Evolutionary conservation across 1,284 basidiomycete species (phyloP), one percentile per base, ranked within the genome.

Genomic region (Bjerkandera adusta): DNA sequence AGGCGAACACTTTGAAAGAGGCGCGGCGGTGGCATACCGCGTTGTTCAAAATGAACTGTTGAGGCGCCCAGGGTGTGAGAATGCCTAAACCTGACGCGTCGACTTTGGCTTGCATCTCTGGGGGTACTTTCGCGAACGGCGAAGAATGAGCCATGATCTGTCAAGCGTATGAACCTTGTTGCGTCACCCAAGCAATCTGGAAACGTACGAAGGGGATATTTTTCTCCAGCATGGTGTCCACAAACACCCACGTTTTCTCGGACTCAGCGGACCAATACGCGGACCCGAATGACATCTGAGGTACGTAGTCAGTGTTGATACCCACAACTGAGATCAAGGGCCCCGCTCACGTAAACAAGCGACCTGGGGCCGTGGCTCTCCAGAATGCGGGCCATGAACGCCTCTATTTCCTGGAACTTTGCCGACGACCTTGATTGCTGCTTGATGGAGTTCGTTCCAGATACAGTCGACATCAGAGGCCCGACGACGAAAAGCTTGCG

Each of bases 221-320:
- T 29, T 34, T 43, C 16, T 51, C 45, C 3, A 51, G 21, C 5
- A 51, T 5, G 13, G 48, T 41, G 34, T 47, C 49, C 12, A 51
- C 10, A 33, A 51, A 44, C 4, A 36, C 18, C 37, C 38, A 46
- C n/a, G 44, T 15, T 26, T 44, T 51, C 38, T 47, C 45, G 2
- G 44, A 18, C n/a, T 51, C 16, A 4, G 24, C 8, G 3, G 49
- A 34, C 49, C 49, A 51, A 24, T 47, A 43, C 2, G 43, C 7
- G 11, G 49, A 43, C 12, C 49, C 49, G 24, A 51, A 51, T 3
- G 49, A 51, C 18, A 51, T 44, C 49, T 51, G 24, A 7, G 25
- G 10, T 16, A 6, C 26, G 29, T 44, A 2, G 4, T 12, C 8
- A 24, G 35, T 6, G 13, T 32, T 15, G 6, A 18, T 4, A 18